These are phyloP conservation scores for Klebsormidium nitens DNA, from an alignment of 139 green algal genomes.

Conservation along the genomic window DNA sequence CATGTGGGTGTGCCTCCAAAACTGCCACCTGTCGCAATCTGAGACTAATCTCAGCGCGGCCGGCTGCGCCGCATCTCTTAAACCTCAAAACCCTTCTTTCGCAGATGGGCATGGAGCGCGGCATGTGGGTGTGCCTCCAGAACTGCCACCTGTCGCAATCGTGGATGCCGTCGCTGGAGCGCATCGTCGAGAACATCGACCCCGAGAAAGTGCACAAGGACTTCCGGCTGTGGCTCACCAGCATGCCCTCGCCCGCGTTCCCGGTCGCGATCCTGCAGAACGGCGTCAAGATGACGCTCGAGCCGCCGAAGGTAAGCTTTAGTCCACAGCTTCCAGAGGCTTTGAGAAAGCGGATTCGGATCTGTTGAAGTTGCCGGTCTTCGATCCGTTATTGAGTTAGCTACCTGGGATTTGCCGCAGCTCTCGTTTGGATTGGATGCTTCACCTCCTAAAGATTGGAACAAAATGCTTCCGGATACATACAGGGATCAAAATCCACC, in stretches of 20 bases:
- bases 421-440: no score
- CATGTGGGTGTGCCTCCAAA: conserved; percentile 57
- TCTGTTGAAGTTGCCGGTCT: no score
- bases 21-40: conserved; percentile 68
- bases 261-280: conserved; percentile 68
- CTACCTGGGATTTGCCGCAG: no score
- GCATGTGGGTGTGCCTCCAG: conserved; percentile 55
- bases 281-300: conserved; percentile 79
- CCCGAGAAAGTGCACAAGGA: conserved; percentile 46
- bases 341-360: no score
- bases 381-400: conserved; percentile 32
- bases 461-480: no score
- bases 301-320: conserved; percentile 78
- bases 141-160: conserved; percentile 59
- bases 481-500: no score
- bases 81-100: no score
- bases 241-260: conserved; percentile 64
- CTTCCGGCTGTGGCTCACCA: conserved; percentile 67
- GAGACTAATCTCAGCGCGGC: no score
- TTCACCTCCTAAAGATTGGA: no score
- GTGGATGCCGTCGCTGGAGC: conserved; percentile 70
- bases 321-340: no score
- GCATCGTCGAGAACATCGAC: conserved; percentile 53
- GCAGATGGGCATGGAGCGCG: conserved; percentile 27
- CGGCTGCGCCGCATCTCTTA: no score